Conservation (phyloP, 805 yeast species). For the Yarrowia osloensis region DNA sequence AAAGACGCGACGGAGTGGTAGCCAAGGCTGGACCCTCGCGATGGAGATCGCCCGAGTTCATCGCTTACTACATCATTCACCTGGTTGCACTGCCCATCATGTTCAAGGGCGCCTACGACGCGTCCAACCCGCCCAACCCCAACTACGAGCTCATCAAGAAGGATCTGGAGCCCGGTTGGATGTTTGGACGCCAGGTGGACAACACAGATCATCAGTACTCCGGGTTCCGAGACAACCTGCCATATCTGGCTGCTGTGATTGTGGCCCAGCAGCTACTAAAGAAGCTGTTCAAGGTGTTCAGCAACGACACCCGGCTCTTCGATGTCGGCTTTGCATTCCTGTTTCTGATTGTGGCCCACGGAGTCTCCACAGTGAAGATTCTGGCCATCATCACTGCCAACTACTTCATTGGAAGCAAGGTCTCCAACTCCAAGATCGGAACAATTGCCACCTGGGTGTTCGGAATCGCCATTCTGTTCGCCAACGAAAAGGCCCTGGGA, state of each 20-base stretch:
- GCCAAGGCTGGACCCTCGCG: constrained; percentile 48
- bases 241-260: constrained; percentile 58
- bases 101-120: constrained; percentile 78
- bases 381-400: constrained; percentile 57
- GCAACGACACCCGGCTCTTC: constrained; percentile 53
- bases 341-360: constrained; percentile 76
- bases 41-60: constrained; percentile 80
- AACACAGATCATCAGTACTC: constrained; percentile 89
- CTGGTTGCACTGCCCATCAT: constrained; percentile 75
- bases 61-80: constrained; percentile 63
- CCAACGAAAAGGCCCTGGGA: constrained; percentile 68
- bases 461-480: constrained; percentile 73
- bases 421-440: neutral
- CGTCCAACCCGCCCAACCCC: constrained; percentile 63
- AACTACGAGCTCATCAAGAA: constrained; percentile 66
- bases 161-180: constrained; percentile 79
- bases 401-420: constrained; percentile 47
- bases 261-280: constrained; percentile 58
- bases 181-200: constrained; percentile 75
- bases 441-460: constrained; percentile 63
- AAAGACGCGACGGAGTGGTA: constrained; percentile 38
- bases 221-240: constrained; percentile 80
- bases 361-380: constrained; percentile 67
- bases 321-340: constrained; percentile 72
- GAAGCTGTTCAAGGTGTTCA: constrained; percentile 38